These are phyloP conservation scores for Aspergillus asperescens DNA, from an alignment of 495 filamentous ascomycete species.

Conservation along the genomic window DNA sequence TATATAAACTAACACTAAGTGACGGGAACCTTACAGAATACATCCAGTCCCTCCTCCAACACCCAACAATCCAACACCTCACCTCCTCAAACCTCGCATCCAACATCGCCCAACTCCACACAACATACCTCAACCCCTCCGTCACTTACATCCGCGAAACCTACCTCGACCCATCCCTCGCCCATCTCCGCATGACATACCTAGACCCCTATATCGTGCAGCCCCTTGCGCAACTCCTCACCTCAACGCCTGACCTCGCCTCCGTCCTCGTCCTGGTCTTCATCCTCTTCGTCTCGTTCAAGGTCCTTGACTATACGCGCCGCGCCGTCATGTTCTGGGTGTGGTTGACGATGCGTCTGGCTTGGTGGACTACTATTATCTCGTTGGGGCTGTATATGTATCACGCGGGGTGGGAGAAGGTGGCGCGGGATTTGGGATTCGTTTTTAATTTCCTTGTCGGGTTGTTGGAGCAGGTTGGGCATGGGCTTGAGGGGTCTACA, in stretches of 20 bases:
- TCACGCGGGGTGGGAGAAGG: constrained; percentile 57
- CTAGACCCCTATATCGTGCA: constrained; percentile 26
- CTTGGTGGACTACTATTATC: constrained; percentile 54
- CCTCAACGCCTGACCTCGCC: constrained; percentile 53
- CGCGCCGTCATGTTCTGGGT: constrained; percentile 70
- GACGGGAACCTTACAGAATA: no score
- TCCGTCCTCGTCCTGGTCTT: constrained; percentile 53
- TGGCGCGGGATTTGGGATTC: constrained; percentile 54
- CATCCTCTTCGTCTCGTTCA: constrained; percentile 56
- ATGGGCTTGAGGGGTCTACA: constrained; percentile 5
- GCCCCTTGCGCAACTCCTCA: constrained; percentile 44
- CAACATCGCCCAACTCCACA: constrained; percentile 27
- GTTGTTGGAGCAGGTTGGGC: constrained; percentile 50
- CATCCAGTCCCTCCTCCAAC: constrained; percentile 1
- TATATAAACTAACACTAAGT: neutral
- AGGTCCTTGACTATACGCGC: constrained; percentile 61
- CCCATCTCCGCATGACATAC: constrained; percentile 35
- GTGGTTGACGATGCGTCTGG: constrained; percentile 49
- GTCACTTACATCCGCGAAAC: constrained; percentile 33
- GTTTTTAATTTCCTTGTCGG: constrained; percentile 48
- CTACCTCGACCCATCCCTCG: constrained; percentile 38
- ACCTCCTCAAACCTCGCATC: constrained; percentile 12
- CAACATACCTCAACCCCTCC: constrained; percentile 38
- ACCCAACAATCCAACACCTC: constrained; percentile 28
- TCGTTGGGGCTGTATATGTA: constrained; percentile 52